phyloP scores from a whole-genome alignment of 192 early-diverging fungal species.

The Coemansia javaensis region DNA sequence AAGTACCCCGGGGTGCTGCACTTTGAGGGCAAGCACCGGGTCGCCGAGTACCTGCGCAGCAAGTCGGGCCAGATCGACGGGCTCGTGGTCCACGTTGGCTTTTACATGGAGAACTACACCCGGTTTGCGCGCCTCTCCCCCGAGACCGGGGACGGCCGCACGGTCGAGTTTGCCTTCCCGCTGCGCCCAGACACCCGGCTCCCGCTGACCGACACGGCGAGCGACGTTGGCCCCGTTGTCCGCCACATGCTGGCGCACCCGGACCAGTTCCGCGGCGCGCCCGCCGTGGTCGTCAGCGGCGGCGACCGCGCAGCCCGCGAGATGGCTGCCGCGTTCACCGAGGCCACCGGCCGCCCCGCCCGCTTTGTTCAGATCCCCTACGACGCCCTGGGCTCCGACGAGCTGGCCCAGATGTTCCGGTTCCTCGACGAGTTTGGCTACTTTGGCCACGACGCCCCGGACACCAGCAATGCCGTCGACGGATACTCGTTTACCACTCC shows the following conservation, averaged over 20 bases:
- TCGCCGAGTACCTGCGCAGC: conserved; percentile 32
- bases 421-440: conserved; percentile 23
- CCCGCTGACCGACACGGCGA: conserved; percentile 28
- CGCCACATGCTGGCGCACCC: conserved; percentile 25
- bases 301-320: conserved; percentile 32
- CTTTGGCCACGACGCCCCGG: conserved; percentile 24
- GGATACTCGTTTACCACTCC: conserved; percentile 26
- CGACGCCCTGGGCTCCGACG: neutral
- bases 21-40: conserved; percentile 33
- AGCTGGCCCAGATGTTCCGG: conserved; percentile 20
- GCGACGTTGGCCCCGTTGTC: conserved; percentile 31
- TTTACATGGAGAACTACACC: conserved; percentile 38
- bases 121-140: conserved; percentile 22
- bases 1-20: conserved; percentile 23
- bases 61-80: conserved; percentile 15
- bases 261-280: conserved; percentile 15
- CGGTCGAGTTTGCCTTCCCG: conserved; percentile 32
- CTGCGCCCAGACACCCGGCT: conserved; percentile 15
- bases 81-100: conserved; percentile 15
- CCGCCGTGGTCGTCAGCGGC: conserved; percentile 11
- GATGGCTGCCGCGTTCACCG: conserved; percentile 30
- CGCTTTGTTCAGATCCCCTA: conserved; percentile 28
- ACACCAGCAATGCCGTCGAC: conserved; percentile 11
- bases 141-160: conserved; percentile 23
- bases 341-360: conserved; percentile 29